Percentiles rank a stretch among this genome's conserved stretches.
Conservation (phyloP, 2,329 filamentous ascomycete genomes). For the Cladorrhinum sp. region DNA sequence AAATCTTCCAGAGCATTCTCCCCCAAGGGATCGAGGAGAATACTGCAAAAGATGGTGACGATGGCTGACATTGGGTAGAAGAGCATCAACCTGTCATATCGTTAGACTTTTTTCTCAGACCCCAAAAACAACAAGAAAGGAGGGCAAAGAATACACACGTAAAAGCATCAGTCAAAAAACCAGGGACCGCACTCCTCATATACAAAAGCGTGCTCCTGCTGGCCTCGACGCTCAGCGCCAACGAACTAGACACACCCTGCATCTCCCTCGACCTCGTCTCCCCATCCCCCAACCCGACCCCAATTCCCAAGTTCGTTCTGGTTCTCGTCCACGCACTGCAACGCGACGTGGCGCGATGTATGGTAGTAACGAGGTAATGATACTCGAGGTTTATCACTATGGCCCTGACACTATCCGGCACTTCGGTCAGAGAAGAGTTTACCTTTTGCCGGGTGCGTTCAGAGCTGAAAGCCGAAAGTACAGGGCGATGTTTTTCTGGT, state of each 20-base stretch:
- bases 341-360: constrained; percentile 53
- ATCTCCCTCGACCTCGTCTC: constrained; percentile 24
- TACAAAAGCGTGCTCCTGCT: constrained; percentile 54
- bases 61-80: constrained; percentile 57
- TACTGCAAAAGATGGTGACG: constrained; percentile 53
- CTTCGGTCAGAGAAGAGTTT: constrained; percentile 1
- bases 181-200: constrained; percentile 41
- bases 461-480: constrained; percentile 38
- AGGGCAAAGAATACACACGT: constrained; percentile 38
- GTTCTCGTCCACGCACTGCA: constrained; percentile 41
- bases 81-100: constrained; percentile 45
- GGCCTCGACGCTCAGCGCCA: constrained; percentile 52
- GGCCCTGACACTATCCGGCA: constrained; percentile 41
- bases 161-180: constrained; percentile 46
- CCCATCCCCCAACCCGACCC: constrained; percentile 25
- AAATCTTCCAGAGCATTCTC: constrained; percentile 44
- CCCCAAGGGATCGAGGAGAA: constrained; percentile 47
- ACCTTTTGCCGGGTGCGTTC: constrained; percentile 12
- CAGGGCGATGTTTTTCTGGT: constrained; percentile 44
- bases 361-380: constrained; percentile 52
- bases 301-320: background rate
- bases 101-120: constrained; percentile 17
- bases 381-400: constrained; percentile 54
- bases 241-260: constrained; percentile 50
- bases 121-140: background rate